Conservation (phyloP, 441 rosid species). For the Sinapis alba region DNA sequence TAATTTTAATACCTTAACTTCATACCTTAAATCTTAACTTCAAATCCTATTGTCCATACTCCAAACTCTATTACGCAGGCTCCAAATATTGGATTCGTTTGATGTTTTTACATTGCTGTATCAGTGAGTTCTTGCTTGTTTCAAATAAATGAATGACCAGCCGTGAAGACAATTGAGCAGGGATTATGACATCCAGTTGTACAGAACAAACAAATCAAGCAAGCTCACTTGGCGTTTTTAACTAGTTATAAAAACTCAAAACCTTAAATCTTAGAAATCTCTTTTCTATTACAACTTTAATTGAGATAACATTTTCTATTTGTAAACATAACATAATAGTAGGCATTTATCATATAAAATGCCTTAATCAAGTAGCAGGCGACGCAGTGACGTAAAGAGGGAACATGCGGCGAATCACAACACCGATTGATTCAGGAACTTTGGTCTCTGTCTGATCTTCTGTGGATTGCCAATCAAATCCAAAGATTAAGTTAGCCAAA, state of each 20-base stretch:
- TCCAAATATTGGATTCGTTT: too few relatives aligned
- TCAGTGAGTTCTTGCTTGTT: too few relatives aligned
- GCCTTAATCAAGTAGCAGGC: neutral
- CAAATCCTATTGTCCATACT: too few relatives aligned
- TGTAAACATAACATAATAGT: neutral
- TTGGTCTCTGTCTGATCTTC: neutral
- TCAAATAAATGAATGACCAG: too few relatives aligned
- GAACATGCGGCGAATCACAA: slow-evolving; percentile 9
- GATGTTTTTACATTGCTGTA: too few relatives aligned
- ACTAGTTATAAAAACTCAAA: neutral
- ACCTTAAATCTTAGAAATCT: neutral
- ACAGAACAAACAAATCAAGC: too few relatives aligned
- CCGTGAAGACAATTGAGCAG: too few relatives aligned
- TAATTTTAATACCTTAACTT: too few relatives aligned
- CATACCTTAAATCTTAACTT: too few relatives aligned
- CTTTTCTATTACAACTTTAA: neutral
- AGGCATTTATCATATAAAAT: neutral
- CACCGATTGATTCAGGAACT: neutral
- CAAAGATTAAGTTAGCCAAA: slow-evolving; percentile 26
- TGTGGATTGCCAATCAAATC: slow-evolving; percentile 29
- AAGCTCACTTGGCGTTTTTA: neutral
- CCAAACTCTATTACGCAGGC: too few relatives aligned
- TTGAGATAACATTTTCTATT: neutral
- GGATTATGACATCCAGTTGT: too few relatives aligned
- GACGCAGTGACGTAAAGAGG: slow-evolving; percentile 15